Percentiles rank a stretch among this genome's conserved stretches.
These are phyloP conservation scores for Cinchona pubescens DNA, from an alignment of 257 asterid species.

Conservation along the genomic window DNA sequence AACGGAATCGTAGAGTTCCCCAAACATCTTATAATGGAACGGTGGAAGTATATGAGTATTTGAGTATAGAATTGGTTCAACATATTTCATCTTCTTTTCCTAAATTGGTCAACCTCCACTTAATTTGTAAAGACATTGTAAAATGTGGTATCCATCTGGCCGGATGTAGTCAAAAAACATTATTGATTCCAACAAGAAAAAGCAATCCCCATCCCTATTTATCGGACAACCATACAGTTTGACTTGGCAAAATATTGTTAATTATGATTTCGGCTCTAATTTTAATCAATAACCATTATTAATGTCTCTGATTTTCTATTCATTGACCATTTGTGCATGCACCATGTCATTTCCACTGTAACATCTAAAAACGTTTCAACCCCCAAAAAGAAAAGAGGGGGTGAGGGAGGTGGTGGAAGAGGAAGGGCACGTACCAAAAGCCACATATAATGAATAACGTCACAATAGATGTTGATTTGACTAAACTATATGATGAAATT, in stretches of 20 bases:
- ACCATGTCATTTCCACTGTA: neutral
- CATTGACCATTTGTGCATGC: neutral
- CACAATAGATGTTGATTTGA: conserved; percentile 22
- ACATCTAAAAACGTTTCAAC: neutral
- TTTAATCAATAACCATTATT: neutral
- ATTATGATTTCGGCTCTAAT: neutral
- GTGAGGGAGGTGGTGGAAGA: conserved; percentile 8
- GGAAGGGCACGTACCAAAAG: neutral
- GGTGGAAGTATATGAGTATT: too few species aligned
- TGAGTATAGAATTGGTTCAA: too few species aligned
- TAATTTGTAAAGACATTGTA: too few species aligned
- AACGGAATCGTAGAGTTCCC: too few species aligned
- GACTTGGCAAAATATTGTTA: neutral
- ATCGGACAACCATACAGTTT: conserved; percentile 21
- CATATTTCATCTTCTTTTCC: too few species aligned
- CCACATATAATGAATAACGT: conserved; percentile 5
- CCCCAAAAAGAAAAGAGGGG: neutral
- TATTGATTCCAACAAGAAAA: neutral
- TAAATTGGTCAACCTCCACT: too few species aligned
- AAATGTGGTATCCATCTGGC: too few species aligned
- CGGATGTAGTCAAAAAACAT: neutral
- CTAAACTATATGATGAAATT: conserved; percentile 38
- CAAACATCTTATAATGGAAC: too few species aligned
- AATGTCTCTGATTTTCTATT: neutral
- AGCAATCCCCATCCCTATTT: neutral